phyloP scores from a whole-genome alignment of 2,329 filamentous ascomycete genomes.

The Paramyrothecium roridum region DNA sequence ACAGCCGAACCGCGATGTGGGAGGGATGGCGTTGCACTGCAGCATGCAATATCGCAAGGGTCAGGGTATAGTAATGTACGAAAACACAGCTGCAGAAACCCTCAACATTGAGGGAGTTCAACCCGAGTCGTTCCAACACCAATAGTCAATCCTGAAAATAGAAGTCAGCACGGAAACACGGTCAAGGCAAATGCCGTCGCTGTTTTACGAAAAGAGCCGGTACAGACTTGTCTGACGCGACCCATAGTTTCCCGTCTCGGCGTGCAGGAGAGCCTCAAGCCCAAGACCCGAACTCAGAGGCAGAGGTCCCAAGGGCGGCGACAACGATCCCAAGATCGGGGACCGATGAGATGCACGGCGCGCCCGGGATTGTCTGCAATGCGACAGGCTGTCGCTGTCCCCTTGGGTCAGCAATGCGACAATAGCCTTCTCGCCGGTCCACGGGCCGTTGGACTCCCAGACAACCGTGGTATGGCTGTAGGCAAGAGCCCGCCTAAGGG shows the following conservation, averaged over 20 bases:
- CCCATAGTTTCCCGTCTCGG: neutral
- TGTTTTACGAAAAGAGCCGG: neutral
- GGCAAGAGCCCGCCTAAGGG: too few relatives aligned
- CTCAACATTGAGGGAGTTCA: too few relatives aligned
- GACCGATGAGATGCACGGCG: neutral
- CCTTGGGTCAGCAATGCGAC: neutral
- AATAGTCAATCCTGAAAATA: too few relatives aligned
- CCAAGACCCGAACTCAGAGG: neutral
- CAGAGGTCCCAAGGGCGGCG: neutral
- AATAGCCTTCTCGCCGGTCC: neutral
- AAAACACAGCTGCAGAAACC: too few relatives aligned
- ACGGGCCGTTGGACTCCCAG: neutral
- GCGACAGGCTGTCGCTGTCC: neutral
- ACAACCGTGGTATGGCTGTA: neutral
- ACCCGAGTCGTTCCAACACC: too few relatives aligned
- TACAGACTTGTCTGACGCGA: neutral
- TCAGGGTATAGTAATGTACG: neutral
- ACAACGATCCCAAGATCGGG: neutral
- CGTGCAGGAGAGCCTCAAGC: neutral
- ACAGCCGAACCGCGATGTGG: neutral
- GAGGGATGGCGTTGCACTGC: neutral
- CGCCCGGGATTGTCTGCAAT: neutral
- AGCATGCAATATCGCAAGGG: neutral
- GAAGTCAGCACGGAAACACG: too few relatives aligned
- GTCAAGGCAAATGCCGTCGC: neutral